Evolutionary conservation across 257 asterid species (phyloP).

Genomic region (Salvia hispanica): DNA sequence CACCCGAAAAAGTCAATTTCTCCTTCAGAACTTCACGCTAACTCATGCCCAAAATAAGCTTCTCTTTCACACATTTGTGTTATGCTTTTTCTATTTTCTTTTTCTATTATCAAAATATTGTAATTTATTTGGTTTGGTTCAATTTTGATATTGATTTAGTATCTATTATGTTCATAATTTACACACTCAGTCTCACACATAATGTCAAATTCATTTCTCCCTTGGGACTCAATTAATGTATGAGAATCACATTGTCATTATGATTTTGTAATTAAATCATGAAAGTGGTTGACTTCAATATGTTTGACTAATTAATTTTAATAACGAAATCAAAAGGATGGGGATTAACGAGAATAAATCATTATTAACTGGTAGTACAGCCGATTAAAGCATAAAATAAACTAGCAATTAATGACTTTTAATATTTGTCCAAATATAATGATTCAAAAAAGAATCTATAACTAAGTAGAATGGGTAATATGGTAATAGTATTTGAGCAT

Average conservation of each 20-base stretch:
- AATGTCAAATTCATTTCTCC: neutral
- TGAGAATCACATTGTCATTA: neutral
- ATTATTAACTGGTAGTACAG: no score
- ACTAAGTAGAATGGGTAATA: no score
- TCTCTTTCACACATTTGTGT: neutral
- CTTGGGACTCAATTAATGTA: neutral
- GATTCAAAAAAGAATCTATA: no score
- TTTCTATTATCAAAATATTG: no score
- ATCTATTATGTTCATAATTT: no score
- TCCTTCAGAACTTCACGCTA: slow-evolving; percentile 5
- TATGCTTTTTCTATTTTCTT: neutral
- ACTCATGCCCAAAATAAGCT: neutral
- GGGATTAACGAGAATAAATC: no score
- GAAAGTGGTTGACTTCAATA: neutral
- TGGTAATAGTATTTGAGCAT: no score
- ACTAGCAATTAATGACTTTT: neutral
- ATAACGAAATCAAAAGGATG: no score
- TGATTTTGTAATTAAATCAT: neutral
- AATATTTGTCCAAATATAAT: no score
- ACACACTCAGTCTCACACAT: no score
- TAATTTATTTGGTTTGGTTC: no score
- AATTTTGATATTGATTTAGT: no score
- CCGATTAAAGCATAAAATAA: neutral
- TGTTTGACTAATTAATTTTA: neutral
- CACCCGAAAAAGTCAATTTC: neutral